Percentiles rank a stretch among this genome's conserved stretches.
phyloP scores from a whole-genome alignment of 768 basidiomycete genomes.

The Suillus cothurnatus region DNA sequence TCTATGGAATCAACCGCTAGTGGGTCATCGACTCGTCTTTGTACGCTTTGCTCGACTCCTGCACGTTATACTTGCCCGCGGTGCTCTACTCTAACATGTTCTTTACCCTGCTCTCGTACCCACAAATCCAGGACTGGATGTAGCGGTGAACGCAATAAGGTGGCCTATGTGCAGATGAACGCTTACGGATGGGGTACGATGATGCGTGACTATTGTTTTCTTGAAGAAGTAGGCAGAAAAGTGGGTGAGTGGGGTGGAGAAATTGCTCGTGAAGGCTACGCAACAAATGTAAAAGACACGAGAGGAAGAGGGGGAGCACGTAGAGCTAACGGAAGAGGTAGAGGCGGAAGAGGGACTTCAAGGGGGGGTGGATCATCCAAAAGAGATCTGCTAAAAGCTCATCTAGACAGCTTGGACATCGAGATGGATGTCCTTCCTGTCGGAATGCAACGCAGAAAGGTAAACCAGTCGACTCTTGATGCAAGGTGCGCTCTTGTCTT shows the following conservation, averaged over 20 bases:
- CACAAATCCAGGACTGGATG: slow-evolving; percentile 70
- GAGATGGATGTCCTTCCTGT: slow-evolving; percentile 74
- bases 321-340: slow-evolving; percentile 25
- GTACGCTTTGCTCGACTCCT: slow-evolving; percentile 50
- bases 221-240: slow-evolving; percentile 81
- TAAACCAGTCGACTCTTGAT: slow-evolving; percentile 86
- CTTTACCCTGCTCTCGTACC: slow-evolving; percentile 61
- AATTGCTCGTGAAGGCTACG: slow-evolving; percentile 64
- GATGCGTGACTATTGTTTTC: slow-evolving; percentile 86
- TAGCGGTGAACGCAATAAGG: slow-evolving; percentile 73
- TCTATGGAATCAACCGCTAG: slow-evolving; percentile 1
- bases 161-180: slow-evolving; percentile 78
- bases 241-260: slow-evolving; percentile 75
- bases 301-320: slow-evolving; percentile 27
- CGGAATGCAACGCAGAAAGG: slow-evolving; percentile 79
- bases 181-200: slow-evolving; percentile 82
- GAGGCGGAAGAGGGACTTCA: slow-evolving; percentile 27
- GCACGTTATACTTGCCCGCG: slow-evolving; percentile 82
- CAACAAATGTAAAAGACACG: slow-evolving; percentile 26
- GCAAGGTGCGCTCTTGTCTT: slow-evolving; percentile 56
- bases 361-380: slow-evolving; percentile 43
- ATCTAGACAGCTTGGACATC: slow-evolving; percentile 68
- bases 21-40: slow-evolving; percentile 30
- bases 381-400: slow-evolving; percentile 65
- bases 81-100: slow-evolving; percentile 73